Conservation (phyloP, 768 basidiomycete genomes). For the Lactifluus volemus region DNA sequence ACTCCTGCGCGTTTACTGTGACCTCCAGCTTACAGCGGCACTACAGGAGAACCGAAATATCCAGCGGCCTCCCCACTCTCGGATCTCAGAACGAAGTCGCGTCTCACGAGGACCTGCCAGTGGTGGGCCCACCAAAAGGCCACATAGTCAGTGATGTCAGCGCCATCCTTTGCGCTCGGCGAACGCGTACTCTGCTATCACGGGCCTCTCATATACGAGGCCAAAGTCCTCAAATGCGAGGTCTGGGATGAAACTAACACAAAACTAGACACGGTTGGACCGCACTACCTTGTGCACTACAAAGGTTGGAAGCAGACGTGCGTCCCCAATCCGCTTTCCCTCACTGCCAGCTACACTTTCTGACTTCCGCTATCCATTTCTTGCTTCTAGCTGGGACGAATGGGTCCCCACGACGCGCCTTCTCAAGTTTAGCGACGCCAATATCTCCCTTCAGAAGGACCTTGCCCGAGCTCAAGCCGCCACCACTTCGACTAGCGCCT, state of each 20-base stretch:
- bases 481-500: conserved; percentile 29
- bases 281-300: conserved; percentile 94
- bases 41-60: neutral
- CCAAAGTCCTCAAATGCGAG: conserved; percentile 71
- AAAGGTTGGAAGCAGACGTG: conserved; percentile 99
- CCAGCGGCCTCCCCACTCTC: neutral
- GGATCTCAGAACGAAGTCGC: neutral
- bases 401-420: conserved; percentile 82
- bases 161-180: conserved; percentile 9
- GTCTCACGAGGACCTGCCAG: neutral
- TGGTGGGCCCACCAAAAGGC: neutral
- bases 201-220: conserved; percentile 92
- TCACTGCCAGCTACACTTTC: neutral
- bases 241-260: conserved; percentile 57
- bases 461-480: conserved; percentile 43
- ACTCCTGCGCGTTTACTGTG: neutral
- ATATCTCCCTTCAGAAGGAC: conserved; percentile 67
- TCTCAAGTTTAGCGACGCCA: conserved; percentile 77
- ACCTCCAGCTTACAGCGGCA: neutral
- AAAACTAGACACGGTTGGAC: conserved; percentile 52
- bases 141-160: conserved; percentile 5
- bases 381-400: conserved; percentile 77
- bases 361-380: neutral
- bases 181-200: conserved; percentile 92
- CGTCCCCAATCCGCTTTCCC: conserved; percentile 22